A percentile compares a stretch with the other conserved stretches of the same genome.
These are phyloP conservation scores for Saccharomycopsis oosterbeekiorum DNA, from an alignment of 805 yeast genomes.

Conservation along the genomic window DNA sequence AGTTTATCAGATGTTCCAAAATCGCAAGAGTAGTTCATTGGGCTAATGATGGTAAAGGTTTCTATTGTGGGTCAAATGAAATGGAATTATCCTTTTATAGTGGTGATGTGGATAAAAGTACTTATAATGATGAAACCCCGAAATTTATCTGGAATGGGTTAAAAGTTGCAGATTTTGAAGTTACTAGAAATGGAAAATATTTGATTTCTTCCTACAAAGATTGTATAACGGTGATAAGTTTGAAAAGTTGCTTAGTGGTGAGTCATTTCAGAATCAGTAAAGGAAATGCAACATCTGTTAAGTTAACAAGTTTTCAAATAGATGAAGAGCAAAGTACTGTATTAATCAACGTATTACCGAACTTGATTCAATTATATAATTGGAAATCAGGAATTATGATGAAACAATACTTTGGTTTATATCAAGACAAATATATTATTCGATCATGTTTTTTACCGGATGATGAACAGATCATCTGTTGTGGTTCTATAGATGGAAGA, in stretches of 20 bases:
- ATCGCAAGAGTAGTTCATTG: constrained; percentile 28
- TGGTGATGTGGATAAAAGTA: constrained; percentile 22
- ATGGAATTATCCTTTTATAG: constrained; percentile 46
- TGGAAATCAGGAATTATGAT: constrained; percentile 46
- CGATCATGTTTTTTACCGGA: constrained; percentile 51
- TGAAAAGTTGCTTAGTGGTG: neutral
- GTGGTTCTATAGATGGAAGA: constrained; percentile 77
- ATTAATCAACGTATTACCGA: constrained; percentile 58
- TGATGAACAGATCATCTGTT: constrained; percentile 57
- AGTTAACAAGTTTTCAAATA: neutral
- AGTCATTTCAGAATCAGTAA: neutral
- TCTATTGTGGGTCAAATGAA: constrained; percentile 73
- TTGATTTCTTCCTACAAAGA: constrained; percentile 52
- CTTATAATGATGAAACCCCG: neutral
- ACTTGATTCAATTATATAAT: constrained; percentile 78
- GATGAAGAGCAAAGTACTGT: constrained; percentile 21
- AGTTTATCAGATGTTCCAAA: constrained; percentile 3
- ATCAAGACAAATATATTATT: constrained; percentile 58
- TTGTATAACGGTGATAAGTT: neutral
- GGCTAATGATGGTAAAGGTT: constrained; percentile 44
- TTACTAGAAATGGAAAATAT: constrained; percentile 53
- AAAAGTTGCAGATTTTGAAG: constrained; percentile 58
- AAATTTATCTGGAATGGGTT: constrained; percentile 22
- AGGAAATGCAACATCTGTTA: constrained; percentile 22
- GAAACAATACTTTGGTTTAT: constrained; percentile 61